Conservation (phyloP, 2,329 filamentous ascomycete species). For the Trichoderma atrobrunneum region DNA sequence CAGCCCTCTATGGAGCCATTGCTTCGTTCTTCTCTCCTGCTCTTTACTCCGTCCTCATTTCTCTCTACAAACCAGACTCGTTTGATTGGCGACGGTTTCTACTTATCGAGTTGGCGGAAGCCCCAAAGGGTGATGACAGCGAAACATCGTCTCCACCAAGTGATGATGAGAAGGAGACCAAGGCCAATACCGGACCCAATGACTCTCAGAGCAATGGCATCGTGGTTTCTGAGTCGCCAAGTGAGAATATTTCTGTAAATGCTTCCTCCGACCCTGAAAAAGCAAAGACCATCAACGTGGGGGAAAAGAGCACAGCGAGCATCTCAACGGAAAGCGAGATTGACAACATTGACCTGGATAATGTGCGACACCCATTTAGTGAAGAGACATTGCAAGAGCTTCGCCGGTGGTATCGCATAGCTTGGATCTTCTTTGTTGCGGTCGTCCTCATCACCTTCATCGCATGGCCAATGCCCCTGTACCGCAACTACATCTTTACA, state of each 20-base stretch:
- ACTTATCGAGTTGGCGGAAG: slow-evolving; percentile 6
- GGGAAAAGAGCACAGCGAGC: neutral
- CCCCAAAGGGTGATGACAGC: neutral
- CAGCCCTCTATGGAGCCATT: slow-evolving; percentile 11
- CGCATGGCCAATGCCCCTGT: slow-evolving; percentile 16
- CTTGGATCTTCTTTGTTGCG: slow-evolving; percentile 12
- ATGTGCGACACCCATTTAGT: slow-evolving; percentile 6
- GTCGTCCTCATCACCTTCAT: slow-evolving; percentile 12
- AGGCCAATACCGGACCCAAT: neutral
- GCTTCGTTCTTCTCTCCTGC: slow-evolving; percentile 15
- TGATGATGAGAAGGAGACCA: neutral
- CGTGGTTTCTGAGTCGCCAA: neutral
- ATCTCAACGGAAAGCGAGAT: neutral
- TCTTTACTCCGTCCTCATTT: slow-evolving; percentile 8
- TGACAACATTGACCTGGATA: neutral
- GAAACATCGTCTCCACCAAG: neutral
- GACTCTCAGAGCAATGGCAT: neutral
- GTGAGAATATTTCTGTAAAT: neutral
- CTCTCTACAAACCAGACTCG: slow-evolving; percentile 3
- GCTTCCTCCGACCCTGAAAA: neutral
- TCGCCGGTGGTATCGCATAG: slow-evolving; percentile 8
- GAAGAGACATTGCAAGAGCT: slow-evolving; percentile 8
- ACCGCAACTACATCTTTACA: slow-evolving; percentile 14
- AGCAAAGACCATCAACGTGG: neutral
- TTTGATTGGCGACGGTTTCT: slow-evolving; percentile 16